Conservation (phyloP, 2,329 filamentous ascomycete genomes). For the Cladosporium sp. region DNA sequence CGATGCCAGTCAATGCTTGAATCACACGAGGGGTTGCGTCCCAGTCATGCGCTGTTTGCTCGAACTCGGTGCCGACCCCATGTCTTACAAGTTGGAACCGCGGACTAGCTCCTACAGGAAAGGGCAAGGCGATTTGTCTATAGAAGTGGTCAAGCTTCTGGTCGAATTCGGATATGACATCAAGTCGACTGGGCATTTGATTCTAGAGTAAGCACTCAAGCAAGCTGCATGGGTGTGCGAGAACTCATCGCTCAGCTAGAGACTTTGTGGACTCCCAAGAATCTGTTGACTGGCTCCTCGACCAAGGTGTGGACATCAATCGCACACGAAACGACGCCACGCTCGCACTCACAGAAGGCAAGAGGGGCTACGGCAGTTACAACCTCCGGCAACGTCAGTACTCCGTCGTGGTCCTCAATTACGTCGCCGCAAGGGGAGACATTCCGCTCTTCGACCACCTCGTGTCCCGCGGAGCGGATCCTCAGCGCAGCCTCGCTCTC, state of each 20-base stretch:
- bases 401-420: conserved; percentile 13
- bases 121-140: too few species aligned
- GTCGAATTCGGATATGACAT: conserved; percentile 6
- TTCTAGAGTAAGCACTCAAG: neutral
- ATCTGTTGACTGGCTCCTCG: conserved; percentile 14
- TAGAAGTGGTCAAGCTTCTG: neutral
- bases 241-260: neutral
- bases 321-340: neutral
- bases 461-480: conserved; percentile 14
- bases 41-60: neutral
- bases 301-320: conserved; percentile 13
- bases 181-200: neutral
- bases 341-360: neutral
- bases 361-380: neutral
- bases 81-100: neutral
- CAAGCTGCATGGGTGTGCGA: neutral
- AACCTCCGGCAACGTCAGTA: neutral
- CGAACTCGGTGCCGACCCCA: neutral
- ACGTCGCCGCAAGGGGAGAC: conserved; percentile 10
- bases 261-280: conserved; percentile 10
- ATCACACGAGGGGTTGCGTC: neutral
- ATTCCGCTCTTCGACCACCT: conserved; percentile 14
- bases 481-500: conserved; percentile 10
- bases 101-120: neutral
- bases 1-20: neutral